Base-by-base conservation (phyloP, 441 rosid genomes). In the Manihot esculenta region DNA sequence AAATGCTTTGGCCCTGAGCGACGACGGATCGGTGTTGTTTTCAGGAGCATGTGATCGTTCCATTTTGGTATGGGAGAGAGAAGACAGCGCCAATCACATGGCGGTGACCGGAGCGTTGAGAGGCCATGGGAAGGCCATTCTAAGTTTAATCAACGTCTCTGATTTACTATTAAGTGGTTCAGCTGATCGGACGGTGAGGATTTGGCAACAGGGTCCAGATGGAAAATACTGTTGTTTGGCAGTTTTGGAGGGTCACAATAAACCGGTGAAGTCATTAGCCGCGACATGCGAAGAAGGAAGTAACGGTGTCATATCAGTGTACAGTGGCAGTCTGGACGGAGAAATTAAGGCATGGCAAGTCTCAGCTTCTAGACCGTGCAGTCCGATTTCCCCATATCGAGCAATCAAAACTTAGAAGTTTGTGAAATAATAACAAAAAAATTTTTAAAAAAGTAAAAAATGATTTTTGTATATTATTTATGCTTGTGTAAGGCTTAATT, bases 21-120 rank as follows among this genome's bases (percentile, higher is more conserved):
- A 75, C 58, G 92, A 87, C 73, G 97, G 96, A 14, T 86, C 94
- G 59, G 86, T 87, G 11, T 70, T 93, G 74, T 93, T 94, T 53
- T 94, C 96, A 9, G 97, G 97, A 8, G 86, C 98, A n/a, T 94
- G 97, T 71, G 98, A 94, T 78, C 88, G 98, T 45, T 91, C 97
- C 30, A 94, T 94, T 66, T 57, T 89, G 85, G 94, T 94, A 56
- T 93, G 98, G 98, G 93, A 86, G 77, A 89, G 88, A 71, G 98
- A 93, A 59, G 97, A 87, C 67, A 86, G 86, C 13, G 91, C 88
- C 7, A 79, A 80, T 68, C 84, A 87, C 82, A 87, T 89, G 97
- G 80, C 60, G 20, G 88, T 91, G 57, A 84, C 84, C 2, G 97
- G 98, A 13, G 97, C 98, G 2, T 69, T 93, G 80, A 85, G 97